A percentile compares a stretch with the other conserved stretches of the same genome.
Conservation (phyloP, 1,139 yeast genomes). For the Pichia sp. region DNA sequence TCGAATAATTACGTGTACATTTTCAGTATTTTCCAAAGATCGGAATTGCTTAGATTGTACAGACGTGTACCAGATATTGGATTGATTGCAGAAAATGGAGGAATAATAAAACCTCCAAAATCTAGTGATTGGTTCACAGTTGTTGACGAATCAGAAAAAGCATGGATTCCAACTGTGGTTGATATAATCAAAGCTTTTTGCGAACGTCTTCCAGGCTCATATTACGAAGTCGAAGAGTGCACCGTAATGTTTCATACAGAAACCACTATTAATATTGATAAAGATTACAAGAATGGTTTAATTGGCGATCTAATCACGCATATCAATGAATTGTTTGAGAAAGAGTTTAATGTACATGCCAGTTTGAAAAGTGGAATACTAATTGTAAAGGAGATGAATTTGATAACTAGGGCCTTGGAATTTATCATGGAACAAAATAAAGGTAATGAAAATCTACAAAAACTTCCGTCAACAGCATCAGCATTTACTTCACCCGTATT, state of each 20-base stretch:
- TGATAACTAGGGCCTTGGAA: conserved; percentile 50
- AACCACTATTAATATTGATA: conserved; percentile 52
- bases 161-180: conserved; percentile 61
- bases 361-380: conserved; percentile 64
- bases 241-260: conserved; percentile 74
- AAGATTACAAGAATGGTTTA: conserved; percentile 58
- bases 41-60: conserved; percentile 63
- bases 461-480: conserved; percentile 22
- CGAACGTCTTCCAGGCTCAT: conserved; percentile 79
- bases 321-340: conserved; percentile 68
- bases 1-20: conserved; percentile 65
- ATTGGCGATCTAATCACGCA: conserved; percentile 86
- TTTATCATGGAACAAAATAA: conserved; percentile 34
- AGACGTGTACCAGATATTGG: conserved; percentile 69
- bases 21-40: conserved; percentile 58
- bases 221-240: conserved; percentile 68
- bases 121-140: conserved; percentile 62
- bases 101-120: conserved; percentile 55
- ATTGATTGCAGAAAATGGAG: conserved; percentile 87
- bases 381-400: conserved; percentile 57
- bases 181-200: conserved; percentile 61
- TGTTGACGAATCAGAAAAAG: conserved; percentile 43
- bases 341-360: conserved; percentile 66
- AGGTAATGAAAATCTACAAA: conserved; percentile 17
- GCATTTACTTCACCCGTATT: conserved; percentile 24